phyloP scores from a whole-genome alignment of 495 filamentous ascomycete genomes.

The Aspergillus baeticus region DNA sequence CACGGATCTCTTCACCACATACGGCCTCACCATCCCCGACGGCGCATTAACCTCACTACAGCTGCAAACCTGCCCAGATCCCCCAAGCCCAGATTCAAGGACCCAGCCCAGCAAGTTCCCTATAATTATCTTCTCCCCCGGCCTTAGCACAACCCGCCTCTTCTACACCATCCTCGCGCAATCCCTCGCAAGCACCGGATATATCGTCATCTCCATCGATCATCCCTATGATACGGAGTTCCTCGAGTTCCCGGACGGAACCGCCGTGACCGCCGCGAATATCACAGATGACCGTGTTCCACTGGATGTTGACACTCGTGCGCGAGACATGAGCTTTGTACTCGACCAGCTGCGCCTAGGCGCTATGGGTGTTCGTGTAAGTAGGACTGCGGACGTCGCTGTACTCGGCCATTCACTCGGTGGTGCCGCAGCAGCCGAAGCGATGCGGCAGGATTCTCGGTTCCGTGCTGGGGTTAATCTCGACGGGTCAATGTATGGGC shows the following conservation, averaged over 20 bases:
- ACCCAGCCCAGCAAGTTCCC: too few relatives aligned
- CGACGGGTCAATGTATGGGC: constrained; percentile 43
- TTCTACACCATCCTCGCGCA: constrained; percentile 42
- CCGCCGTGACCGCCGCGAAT: not conserved
- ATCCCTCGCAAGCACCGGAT: constrained; percentile 47
- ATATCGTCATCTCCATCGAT: constrained; percentile 48
- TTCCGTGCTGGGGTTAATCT: constrained; percentile 47
- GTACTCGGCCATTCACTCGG: constrained; percentile 53
- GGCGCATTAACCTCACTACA: not conserved
- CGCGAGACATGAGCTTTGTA: constrained; percentile 34
- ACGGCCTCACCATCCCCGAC: constrained; percentile 8
- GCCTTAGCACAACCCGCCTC: constrained; percentile 24
- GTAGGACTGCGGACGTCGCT: not conserved
- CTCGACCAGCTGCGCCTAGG: constrained; percentile 24
- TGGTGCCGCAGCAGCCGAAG: constrained; percentile 47
- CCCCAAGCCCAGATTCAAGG: not conserved
- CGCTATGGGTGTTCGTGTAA: not conserved
- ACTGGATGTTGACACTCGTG: constrained; percentile 23
- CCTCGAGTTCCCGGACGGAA: constrained; percentile 47
- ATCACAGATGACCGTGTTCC: constrained; percentile 13
- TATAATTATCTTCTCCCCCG: constrained; percentile 46
- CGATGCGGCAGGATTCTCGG: constrained; percentile 36
- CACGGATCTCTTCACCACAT: constrained; percentile 19
- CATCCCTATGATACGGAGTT: constrained; percentile 47
- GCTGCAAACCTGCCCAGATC: not conserved